Conservation (phyloP, 441 rosid species). For the Jatropha multifida region DNA sequence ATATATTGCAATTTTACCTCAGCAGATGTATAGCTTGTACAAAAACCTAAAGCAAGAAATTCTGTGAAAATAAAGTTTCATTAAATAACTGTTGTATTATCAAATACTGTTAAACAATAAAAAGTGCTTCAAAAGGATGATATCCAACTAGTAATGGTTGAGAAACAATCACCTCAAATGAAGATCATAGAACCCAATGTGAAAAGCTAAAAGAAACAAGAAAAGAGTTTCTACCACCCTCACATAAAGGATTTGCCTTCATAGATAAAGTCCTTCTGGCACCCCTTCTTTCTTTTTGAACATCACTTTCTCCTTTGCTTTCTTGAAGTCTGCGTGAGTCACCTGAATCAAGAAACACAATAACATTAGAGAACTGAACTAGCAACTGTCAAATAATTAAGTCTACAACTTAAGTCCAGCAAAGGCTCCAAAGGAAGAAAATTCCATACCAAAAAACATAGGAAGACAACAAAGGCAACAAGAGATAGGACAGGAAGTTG, state of each 20-base stretch:
- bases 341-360: slow-evolving; percentile 21
- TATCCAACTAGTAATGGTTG: background rate
- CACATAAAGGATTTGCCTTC: slow-evolving; percentile 4
- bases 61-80: background rate
- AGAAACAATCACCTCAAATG: background rate
- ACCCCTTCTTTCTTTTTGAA: slow-evolving; percentile 44
- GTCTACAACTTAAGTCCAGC: background rate
- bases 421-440: background rate
- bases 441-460: no score
- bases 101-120: background rate
- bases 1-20: no score
- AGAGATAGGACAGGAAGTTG: no score
- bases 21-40: background rate
- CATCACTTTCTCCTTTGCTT: slow-evolving; percentile 43
- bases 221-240: background rate
- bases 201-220: background rate
- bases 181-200: background rate
- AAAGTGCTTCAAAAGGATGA: background rate
- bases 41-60: background rate
- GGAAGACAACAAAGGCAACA: no score
- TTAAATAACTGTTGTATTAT: background rate
- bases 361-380: background rate
- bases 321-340: slow-evolving; percentile 35
- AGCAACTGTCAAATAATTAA: background rate
- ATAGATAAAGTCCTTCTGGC: slow-evolving; percentile 40